Conservation (phyloP, 2,329 filamentous ascomycete genomes). For the Botrytis porri region DNA sequence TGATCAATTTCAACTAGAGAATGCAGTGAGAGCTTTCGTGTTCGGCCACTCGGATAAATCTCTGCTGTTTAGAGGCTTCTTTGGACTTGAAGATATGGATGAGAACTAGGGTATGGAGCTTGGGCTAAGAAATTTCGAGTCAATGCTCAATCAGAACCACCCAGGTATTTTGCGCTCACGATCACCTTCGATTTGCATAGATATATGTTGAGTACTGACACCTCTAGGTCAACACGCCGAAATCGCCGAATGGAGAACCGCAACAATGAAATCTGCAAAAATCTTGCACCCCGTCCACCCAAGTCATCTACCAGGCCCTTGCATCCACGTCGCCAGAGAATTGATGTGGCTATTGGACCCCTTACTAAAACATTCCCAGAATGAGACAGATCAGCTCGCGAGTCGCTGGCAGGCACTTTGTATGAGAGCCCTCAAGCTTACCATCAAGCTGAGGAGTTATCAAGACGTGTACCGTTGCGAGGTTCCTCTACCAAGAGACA, state of each 20-base stretch:
- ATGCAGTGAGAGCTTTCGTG: not conserved
- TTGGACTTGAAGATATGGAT: not conserved
- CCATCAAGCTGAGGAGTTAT: not conserved
- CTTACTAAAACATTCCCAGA: not conserved
- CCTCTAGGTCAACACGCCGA: not conserved
- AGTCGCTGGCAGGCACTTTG: not conserved
- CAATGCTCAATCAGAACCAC: not conserved
- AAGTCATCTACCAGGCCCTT: not conserved
- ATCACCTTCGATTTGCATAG: not conserved
- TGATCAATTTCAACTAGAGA: not conserved
- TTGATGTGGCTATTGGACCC: not conserved
- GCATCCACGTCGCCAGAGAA: not conserved
- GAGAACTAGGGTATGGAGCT: not conserved
- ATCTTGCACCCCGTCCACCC: not conserved
- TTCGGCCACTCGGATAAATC: not conserved
- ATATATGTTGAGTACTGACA: not conserved
- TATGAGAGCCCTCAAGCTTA: not conserved
- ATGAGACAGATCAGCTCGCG: not conserved
- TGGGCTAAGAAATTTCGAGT: not conserved
- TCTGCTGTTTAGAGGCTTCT: not conserved
- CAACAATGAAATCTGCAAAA: not conserved
- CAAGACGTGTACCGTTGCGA: slow-evolving; percentile 11
- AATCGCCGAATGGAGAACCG: slow-evolving; percentile 4
- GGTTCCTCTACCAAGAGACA: not conserved
- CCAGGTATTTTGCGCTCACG: not conserved